Percentiles rank a stretch among this genome's conserved stretches.
Evolutionary conservation across 306 rosid species (phyloP).

Genomic region (Styphnolobium japonicum): DNA sequence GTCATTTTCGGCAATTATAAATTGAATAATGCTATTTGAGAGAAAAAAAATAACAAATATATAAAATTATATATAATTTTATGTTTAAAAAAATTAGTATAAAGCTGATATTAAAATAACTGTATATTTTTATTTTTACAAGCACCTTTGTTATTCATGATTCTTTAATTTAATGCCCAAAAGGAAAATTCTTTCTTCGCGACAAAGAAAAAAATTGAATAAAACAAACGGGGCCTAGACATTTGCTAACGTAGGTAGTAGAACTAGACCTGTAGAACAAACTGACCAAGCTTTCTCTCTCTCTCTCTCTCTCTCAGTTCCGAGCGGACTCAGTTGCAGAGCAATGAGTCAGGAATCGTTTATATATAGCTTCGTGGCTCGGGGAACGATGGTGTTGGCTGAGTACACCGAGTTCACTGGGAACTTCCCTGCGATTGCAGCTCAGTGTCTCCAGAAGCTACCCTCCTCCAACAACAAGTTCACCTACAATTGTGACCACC

Average conservation of each 20-base stretch:
- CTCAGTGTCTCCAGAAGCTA: constrained; percentile 80
- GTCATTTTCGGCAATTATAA: too few species aligned
- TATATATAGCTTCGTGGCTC: constrained; percentile 83
- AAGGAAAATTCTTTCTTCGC: constrained; percentile 23
- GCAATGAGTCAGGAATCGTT: constrained; percentile 71
- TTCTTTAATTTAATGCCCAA: constrained; percentile 22
- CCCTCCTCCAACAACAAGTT: constrained; percentile 83
- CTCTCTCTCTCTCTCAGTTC: not conserved
- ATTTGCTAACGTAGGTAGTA: not conserved
- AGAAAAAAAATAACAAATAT: not conserved
- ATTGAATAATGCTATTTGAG: too few species aligned
- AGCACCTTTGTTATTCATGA: not conserved
- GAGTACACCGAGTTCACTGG: constrained; percentile 95
- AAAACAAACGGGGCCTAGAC: constrained; percentile 10
- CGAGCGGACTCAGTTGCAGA: constrained; percentile 18
- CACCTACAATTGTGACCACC: constrained; percentile 83
- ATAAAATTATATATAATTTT: not conserved
- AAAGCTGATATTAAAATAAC: too few species aligned
- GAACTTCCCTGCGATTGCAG: constrained; percentile 88
- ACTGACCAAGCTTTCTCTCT: not conserved
- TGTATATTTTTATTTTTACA: too few species aligned
- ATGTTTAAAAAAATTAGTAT: too few species aligned
- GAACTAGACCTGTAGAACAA: not conserved
- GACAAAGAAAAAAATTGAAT: not conserved
- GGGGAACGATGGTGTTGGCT: constrained; percentile 83